Percentiles rank a stretch among this genome's conserved stretches.
Conservation (phyloP, 345 rosid species). For the Salix viminalis region DNA sequence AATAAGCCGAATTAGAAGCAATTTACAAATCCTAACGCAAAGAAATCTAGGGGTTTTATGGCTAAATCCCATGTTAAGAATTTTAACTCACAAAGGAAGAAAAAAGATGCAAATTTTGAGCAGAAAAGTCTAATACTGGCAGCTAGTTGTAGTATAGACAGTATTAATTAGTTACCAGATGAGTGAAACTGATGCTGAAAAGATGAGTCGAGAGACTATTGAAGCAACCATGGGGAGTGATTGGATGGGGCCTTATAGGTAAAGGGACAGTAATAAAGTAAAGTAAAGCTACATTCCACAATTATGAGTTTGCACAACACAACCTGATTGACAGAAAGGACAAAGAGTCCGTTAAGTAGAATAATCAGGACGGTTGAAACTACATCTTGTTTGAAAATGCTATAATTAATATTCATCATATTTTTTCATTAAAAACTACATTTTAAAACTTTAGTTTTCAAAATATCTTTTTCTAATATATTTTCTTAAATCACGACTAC, state of each 20-base stretch:
- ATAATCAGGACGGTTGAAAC: no score
- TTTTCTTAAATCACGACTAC: no score
- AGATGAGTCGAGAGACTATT: slow-evolving; percentile 10
- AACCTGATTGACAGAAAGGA: background rate
- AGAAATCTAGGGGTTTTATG: background rate
- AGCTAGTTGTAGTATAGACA: background rate
- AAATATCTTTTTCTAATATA: no score
- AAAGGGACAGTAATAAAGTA: slow-evolving; percentile 19
- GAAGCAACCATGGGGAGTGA: slow-evolving; percentile 3
- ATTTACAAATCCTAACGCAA: background rate
- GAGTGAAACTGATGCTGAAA: slow-evolving; percentile 2
- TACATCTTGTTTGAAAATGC: no score
- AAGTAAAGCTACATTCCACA: slow-evolving; percentile 33
- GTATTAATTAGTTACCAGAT: background rate
- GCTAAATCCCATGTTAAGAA: background rate
- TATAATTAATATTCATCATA: no score
- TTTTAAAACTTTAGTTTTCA: no score
- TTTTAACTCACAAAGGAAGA: background rate
- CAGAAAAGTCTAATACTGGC: background rate
- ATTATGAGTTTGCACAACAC: slow-evolving; percentile 14
- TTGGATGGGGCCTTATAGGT: slow-evolving; percentile 12
- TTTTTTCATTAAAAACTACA: no score
- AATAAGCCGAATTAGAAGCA: background rate
- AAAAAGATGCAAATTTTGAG: background rate
- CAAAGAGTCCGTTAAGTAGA: background rate